phyloP scores from a whole-genome alignment of 78 protist species.

The Dictyostelium capitatum region DNA sequence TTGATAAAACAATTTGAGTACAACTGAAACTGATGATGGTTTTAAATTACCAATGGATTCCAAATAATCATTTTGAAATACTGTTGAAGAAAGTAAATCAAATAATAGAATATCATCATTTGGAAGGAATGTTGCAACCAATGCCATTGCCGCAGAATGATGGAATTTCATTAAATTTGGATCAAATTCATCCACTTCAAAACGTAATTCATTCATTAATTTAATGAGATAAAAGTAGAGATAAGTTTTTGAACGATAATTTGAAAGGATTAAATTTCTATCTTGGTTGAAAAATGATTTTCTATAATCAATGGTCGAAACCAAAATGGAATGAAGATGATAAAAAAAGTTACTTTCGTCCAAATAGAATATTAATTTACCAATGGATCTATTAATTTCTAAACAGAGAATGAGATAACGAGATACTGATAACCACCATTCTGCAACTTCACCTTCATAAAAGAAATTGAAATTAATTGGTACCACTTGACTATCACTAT shows the following conservation, averaged over 20 bases:
- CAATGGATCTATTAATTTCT: conserved; percentile 34
- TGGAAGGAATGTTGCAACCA: conserved; percentile 46
- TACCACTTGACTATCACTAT: background rate
- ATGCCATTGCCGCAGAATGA: conserved; percentile 44
- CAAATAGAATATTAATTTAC: conserved; percentile 52
- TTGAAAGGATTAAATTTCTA: conserved; percentile 42
- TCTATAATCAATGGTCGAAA: conserved; percentile 60
- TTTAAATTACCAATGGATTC: conserved; percentile 33
- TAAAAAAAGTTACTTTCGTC: conserved; percentile 60
- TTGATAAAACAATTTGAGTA: conserved; percentile 23
- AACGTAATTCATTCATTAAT: conserved; percentile 66
- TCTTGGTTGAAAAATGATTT: conserved; percentile 29
- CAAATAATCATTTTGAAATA: conserved; percentile 58
- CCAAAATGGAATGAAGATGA: conserved; percentile 51
- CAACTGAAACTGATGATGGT: background rate
- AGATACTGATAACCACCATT: conserved; percentile 67
- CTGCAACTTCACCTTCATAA: conserved; percentile 52
- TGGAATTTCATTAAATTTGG: conserved; percentile 43
- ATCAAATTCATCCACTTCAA: conserved; percentile 65
- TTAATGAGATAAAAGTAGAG: conserved; percentile 21
- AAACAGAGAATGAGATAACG: conserved; percentile 34
- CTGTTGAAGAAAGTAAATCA: conserved; percentile 8
- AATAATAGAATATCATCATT: conserved; percentile 39
- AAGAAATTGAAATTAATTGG: background rate
- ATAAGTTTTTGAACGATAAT: conserved; percentile 47